A percentile compares a stretch with the other conserved stretches of the same genome.
These are phyloP conservation scores for Domatiomyces globalis DNA, from an alignment of 2,329 filamentous ascomycete genomes.

Conservation along the genomic window DNA sequence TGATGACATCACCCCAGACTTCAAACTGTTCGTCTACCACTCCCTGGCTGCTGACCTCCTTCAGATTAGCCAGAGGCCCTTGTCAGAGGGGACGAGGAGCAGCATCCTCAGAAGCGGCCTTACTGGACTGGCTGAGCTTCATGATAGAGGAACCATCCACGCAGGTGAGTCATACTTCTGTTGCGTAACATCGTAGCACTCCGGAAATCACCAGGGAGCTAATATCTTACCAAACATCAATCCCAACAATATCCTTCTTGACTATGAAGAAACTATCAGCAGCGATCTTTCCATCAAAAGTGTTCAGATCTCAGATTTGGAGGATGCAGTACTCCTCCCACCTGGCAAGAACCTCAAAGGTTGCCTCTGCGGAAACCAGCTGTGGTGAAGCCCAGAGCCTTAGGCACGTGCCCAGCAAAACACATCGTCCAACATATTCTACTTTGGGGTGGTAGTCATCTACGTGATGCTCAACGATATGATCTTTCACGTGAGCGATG, in stretches of 20 bases:
- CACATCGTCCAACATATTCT: constrained; percentile 23
- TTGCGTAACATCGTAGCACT: background rate
- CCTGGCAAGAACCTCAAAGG: constrained; percentile 14
- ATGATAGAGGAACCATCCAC: constrained; percentile 20
- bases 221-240: constrained; percentile 20
- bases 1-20: constrained; percentile 31
- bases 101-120: constrained; percentile 31
- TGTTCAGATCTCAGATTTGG: constrained; percentile 23
- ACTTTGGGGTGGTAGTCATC: constrained; percentile 26
- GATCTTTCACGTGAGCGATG: constrained; percentile 27
- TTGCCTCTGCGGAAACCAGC: constrained; percentile 21
- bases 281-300: constrained; percentile 14
- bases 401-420: constrained; percentile 21
- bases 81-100: constrained; percentile 27
- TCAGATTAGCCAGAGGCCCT: constrained; percentile 27
- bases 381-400: constrained; percentile 26
- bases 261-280: constrained; percentile 14
- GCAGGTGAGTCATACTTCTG: constrained; percentile 13
- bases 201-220: constrained; percentile 3
- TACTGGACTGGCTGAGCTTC: constrained; percentile 21
- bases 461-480: constrained; percentile 30
- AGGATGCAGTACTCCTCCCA: constrained; percentile 9
- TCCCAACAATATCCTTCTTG: constrained; percentile 23
- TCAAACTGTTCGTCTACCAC: constrained; percentile 33
- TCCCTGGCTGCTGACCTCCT: constrained; percentile 33